Percentiles rank a stretch among this genome's conserved stretches.
Evolutionary conservation across 1,284 basidiomycete genomes (phyloP).

Genomic region (Austroboletus niveus): DNA sequence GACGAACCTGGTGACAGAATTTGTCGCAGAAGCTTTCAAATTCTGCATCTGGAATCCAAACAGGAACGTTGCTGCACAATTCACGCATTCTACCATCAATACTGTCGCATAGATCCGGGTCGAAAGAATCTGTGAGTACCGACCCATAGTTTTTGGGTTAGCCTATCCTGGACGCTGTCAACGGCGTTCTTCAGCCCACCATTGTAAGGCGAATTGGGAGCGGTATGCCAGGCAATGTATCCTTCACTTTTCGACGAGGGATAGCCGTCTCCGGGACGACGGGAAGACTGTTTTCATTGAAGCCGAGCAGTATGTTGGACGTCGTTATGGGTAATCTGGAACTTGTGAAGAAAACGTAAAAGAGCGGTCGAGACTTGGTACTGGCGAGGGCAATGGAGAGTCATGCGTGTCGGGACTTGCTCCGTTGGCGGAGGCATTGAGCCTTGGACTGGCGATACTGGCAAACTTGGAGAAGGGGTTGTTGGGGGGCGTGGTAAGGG

Average conservation of each 20-base stretch:
- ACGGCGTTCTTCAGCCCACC: slow-evolving; percentile 80
- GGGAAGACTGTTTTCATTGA: slow-evolving; percentile 47
- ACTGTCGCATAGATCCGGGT: slow-evolving; percentile 50
- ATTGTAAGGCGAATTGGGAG: slow-evolving; percentile 72
- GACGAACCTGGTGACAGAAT: too few species aligned
- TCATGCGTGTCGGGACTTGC: slow-evolving; percentile 15
- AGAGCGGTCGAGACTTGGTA: slow-evolving; percentile 22
- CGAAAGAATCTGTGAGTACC: slow-evolving; percentile 71
- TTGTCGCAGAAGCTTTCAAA: slow-evolving; percentile 84
- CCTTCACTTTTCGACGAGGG: slow-evolving; percentile 14
- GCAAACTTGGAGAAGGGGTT: slow-evolving; percentile 41
- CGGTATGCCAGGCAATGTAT: slow-evolving; percentile 50
- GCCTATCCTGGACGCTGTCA: slow-evolving; percentile 55
- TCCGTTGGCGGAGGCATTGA: slow-evolving; percentile 20
- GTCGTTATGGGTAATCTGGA: slow-evolving; percentile 40
- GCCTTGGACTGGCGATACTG: slow-evolving; percentile 18
- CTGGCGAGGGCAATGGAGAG: slow-evolving; percentile 22
- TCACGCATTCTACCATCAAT: slow-evolving; percentile 62
- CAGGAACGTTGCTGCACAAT: slow-evolving; percentile 60
- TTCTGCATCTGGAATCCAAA: slow-evolving; percentile 80
- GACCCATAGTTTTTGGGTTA: slow-evolving; percentile 66
- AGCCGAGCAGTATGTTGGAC: slow-evolving; percentile 36
- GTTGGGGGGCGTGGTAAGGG: slow-evolving; percentile 36
- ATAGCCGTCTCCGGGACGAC: slow-evolving; percentile 28
- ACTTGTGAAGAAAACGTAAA: slow-evolving; percentile 32